Evolutionary conservation across 2,329 filamentous ascomycete species (phyloP).

Genomic region (Orbilia ellipsospora): DNA sequence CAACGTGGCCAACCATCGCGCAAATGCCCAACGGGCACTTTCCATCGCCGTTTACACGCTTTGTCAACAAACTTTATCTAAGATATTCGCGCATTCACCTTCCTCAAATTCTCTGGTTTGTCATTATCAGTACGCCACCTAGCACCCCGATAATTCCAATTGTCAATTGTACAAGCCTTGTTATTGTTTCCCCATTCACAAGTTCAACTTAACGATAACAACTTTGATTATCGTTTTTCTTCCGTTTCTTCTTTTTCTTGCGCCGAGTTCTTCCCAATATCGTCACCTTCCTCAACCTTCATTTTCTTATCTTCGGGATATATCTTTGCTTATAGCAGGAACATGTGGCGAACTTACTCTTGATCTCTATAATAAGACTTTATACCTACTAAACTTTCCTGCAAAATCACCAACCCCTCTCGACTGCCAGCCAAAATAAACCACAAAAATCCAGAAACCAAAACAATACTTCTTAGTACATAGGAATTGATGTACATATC

Average conservation of each 20-base stretch:
- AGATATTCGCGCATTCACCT: background rate
- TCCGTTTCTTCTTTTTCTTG: background rate
- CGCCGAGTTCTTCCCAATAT: background rate
- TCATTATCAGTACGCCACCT: background rate
- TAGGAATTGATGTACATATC: background rate
- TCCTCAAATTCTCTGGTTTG: background rate
- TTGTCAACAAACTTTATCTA: too few species aligned
- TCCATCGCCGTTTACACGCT: too few species aligned
- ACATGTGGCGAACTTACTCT: background rate
- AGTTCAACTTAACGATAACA: background rate
- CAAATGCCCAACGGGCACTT: too few species aligned
- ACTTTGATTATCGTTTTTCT: background rate
- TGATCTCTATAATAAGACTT: background rate
- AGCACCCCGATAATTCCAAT: background rate
- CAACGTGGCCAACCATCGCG: too few species aligned
- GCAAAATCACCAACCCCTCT: background rate
- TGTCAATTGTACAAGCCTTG: background rate
- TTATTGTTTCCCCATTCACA: background rate
- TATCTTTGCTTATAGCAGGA: background rate
- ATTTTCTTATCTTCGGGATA: background rate
- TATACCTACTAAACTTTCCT: background rate
- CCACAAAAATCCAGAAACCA: background rate
- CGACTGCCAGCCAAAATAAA: constrained; percentile 1
- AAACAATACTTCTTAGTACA: background rate
- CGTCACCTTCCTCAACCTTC: background rate